Evolutionary conservation across 805 yeast genomes (phyloP), one percentile per base, ranked within the genome.

Genomic region (Candida tallmaniae): DNA sequence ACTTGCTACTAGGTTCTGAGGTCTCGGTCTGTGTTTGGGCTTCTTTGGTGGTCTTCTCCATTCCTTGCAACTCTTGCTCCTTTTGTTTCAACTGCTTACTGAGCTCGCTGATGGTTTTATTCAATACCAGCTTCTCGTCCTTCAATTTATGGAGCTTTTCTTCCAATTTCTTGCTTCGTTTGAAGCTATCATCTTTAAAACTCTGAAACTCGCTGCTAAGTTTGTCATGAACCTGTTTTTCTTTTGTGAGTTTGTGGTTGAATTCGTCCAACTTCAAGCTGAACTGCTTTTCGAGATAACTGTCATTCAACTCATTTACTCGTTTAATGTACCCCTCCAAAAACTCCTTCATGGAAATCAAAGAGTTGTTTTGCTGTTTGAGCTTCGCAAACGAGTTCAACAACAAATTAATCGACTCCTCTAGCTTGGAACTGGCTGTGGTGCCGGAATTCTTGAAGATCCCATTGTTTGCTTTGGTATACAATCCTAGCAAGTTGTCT

Each of bases 361-460:
- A 52, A 38, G 77, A 69, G 42, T 73, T 63, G 44, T 70, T 77
- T 46, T 82, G 83, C 34, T 77, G 65, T 45, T 73, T 78, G 36
- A 78, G 77, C 42, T 73, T 65, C 33, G 77, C 69, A 13, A 83
- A 58, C 35, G 77, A 76, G 19, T 72, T 60, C 2, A 79, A 68
- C 25, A 84, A 55, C 14, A 70, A 56, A 36, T 73, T 70, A 6
- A 83, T 70, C 4, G 80, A 68, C 32, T 70, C 70, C 24, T 78
- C 78, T 35, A 82, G 56, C 28, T 65, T 72, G 1, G 76, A 64
- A 12, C 79, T 65, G 10, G 76, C 73, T 3, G 79, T 76, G 22
- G 81, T 68, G 35, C 76, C 76, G 22, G 82, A 68, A 46, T 79
- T 79, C 19, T 69, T 71, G 45, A 72, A 76, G 27, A 78, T 70